Evolutionary conservation across 2,329 filamentous ascomycete species (phyloP).

Genomic region (Diplodia mutila): DNA sequence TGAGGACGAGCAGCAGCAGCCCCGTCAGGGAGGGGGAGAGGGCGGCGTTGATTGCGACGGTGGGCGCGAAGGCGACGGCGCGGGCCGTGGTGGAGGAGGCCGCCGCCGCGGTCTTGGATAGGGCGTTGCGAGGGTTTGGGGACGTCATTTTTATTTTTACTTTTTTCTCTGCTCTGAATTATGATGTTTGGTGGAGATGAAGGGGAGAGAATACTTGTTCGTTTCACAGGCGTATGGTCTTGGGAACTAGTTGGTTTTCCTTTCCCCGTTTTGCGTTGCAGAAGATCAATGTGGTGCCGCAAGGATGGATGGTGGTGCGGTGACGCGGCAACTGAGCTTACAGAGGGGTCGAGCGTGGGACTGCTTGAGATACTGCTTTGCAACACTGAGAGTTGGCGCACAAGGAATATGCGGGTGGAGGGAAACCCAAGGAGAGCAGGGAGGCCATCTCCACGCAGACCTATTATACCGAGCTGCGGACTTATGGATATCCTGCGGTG

Average conservation of each 20-base stretch:
- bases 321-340: neutral
- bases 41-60: conserved; percentile 8
- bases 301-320: neutral
- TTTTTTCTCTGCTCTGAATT: neutral
- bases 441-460: neutral
- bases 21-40: conserved; percentile 17
- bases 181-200: too few species aligned
- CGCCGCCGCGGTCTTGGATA: neutral
- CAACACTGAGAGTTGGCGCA: neutral
- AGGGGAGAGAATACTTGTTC: too few species aligned
- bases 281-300: too few species aligned
- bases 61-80: neutral
- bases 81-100: neutral
- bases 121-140: neutral
- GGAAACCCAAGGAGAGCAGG: neutral
- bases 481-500: conserved; percentile 1
- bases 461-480: conserved; percentile 11
- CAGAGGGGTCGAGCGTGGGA: neutral
- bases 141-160: conserved; percentile 2
- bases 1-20: conserved; percentile 11
- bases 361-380: neutral
- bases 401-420: neutral
- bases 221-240: neutral
- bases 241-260: neutral
- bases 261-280: too few species aligned